phyloP scores from a whole-genome alignment of 768 basidiomycete species.

The Dioszegia crocea region DNA sequence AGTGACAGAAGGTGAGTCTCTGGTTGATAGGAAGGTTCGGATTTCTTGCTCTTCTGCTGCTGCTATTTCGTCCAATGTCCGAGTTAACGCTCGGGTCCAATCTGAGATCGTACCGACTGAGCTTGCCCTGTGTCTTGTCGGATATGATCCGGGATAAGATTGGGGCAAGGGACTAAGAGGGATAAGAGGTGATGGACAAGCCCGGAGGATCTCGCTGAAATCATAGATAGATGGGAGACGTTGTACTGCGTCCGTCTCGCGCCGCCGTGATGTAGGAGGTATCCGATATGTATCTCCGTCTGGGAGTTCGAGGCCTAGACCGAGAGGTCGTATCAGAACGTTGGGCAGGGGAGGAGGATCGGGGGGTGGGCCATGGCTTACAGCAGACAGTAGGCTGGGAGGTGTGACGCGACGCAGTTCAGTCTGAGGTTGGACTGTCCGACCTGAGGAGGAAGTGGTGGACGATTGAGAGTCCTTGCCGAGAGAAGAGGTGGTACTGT shows the following conservation, averaged over 20 bases:
- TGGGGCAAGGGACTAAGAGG: no score
- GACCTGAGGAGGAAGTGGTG: conserved; percentile 1
- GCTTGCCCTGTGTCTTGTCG: background rate
- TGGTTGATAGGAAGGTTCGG: background rate
- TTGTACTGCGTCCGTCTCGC: no score
- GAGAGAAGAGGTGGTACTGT: background rate
- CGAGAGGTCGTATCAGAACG: no score
- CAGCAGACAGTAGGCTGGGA: no score
- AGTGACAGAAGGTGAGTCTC: no score
- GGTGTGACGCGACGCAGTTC: background rate
- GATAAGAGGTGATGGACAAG: background rate
- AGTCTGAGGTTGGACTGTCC: background rate
- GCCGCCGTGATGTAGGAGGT: background rate
- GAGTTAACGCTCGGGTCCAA: background rate
- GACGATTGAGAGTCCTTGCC: background rate
- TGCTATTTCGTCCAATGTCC: no score
- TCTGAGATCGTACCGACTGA: background rate
- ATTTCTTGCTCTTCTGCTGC: no score
- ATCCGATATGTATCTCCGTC: no score
- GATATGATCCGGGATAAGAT: background rate
- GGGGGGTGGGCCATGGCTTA: no score
- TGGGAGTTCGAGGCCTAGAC: no score
- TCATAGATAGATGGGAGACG: background rate
- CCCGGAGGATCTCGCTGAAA: background rate
- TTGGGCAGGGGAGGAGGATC: no score